These are phyloP conservation scores for Diaporthe aspalathi DNA, from an alignment of 2,329 filamentous ascomycete genomes.

Conservation along the genomic window DNA sequence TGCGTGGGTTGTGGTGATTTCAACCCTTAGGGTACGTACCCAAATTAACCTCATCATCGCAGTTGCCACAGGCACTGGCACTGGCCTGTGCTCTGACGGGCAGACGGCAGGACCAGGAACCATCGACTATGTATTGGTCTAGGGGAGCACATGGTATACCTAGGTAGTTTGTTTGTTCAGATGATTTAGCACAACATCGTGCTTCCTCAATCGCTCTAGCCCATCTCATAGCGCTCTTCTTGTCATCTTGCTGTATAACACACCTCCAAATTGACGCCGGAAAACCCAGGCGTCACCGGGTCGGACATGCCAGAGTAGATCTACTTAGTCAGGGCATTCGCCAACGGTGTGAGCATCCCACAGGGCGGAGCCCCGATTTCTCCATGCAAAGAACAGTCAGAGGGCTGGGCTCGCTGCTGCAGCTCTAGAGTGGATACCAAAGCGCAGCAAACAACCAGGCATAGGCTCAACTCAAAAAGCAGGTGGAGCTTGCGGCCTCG, in stretches of 20 bases:
- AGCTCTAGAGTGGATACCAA: too few species aligned
- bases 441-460: too few species aligned
- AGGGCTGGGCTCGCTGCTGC: not conserved
- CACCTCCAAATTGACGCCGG: not conserved
- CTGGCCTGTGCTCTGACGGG: not conserved
- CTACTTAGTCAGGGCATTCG: slow-evolving; percentile 3
- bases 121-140: too few species aligned
- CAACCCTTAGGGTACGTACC: not conserved
- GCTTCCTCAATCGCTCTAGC: not conserved
- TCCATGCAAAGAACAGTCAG: slow-evolving; percentile 5
- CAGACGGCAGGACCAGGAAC: not conserved
- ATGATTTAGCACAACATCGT: not conserved
- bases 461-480: not conserved
- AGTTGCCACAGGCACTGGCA: slow-evolving; percentile 15
- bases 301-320: not conserved
- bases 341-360: slow-evolving; percentile 9
- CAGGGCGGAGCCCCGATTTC: slow-evolving; percentile 10
- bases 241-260: not conserved
- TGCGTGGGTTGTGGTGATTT: too few species aligned
- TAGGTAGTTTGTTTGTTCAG: not conserved
- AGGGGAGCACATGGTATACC: too few species aligned
- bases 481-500: slow-evolving; percentile 20
- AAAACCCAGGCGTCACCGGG: not conserved
- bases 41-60: not conserved
- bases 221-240: not conserved